Evolutionary conservation across 495 filamentous ascomycete genomes (phyloP), one percentile per base, ranked within the genome.

Genomic region (Aspergillus sclerotioniger): DNA sequence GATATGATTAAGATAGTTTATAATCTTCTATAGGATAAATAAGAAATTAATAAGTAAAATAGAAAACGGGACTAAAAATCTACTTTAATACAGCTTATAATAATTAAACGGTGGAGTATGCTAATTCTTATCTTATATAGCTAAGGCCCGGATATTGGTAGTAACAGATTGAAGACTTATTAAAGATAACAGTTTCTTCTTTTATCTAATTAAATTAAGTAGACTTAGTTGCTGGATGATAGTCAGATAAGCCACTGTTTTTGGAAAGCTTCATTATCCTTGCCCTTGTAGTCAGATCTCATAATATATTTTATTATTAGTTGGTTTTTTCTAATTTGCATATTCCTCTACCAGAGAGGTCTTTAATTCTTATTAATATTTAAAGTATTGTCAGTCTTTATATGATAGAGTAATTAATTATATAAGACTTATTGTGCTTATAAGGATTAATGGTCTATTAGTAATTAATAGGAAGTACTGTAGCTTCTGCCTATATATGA

Each of bases 391-490:
- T 49, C n/a, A 54, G n/a, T 17, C 13, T 39, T 52, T 50, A 45
- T 53, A 41, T 35, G 17, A 53, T n/a, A 51, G 32, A 43, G 46
- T 41, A 33, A 29, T 44, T 33, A 20, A 17, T 31, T 29, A 17
- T 56, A 49, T 15, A 51, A 20, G 21, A 44, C 58, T 50, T 62
- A 76, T 68, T 64, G 58, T 66, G 62, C 32, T 69, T 51, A 55
- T 76, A 77, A 10, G 76, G 48, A 49, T 79, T 59, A 20, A 76
- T 69, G n/a, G 62, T 66, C 72, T 68, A 78, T 68, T 67, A 73
- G 32, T 43, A 63, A 39, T 79, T 65, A 20, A 21, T 53, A 6
- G 57, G 57, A 8, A 73, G 43, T 51, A 60, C 20, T 9, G 70
- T 59, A 47, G 56, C 52, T 7, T 45, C 69, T 8, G 72, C 72